Evolutionary conservation across 108 stramenopile genomes (phyloP).

Genomic region (Nitzschia palea): DNA sequence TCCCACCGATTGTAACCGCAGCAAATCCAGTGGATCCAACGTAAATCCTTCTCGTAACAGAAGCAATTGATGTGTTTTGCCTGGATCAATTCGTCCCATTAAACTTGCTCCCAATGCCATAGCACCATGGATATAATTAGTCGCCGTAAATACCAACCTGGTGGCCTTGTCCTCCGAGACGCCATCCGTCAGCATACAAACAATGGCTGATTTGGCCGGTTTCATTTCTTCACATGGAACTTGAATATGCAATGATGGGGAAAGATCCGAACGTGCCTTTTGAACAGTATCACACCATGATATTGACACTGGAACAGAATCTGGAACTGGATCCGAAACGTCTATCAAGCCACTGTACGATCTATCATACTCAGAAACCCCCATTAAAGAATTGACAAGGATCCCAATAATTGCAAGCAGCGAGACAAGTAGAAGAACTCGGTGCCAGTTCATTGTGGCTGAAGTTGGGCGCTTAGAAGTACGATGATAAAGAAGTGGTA

Average conservation of each 20-base stretch:
- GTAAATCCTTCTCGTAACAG: conserved; percentile 31
- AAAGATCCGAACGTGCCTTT: conserved; percentile 18
- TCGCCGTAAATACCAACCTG: conserved; percentile 23
- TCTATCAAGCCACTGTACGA: conserved; percentile 1
- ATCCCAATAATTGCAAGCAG: conserved; percentile 1
- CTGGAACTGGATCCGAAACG: too few relatives aligned
- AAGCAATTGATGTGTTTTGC: conserved; percentile 22
- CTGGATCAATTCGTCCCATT: conserved; percentile 18
- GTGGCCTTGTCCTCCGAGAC: conserved; percentile 26
- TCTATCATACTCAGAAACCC: conserved; percentile 12
- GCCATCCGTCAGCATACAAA: conserved; percentile 34
- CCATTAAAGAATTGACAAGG: conserved; percentile 1
- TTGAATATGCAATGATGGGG: conserved; percentile 10
- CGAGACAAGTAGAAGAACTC: conserved; percentile 9
- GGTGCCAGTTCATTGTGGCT: neutral
- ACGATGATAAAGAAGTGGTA: conserved; percentile 1
- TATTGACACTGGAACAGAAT: too few relatives aligned
- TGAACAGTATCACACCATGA: conserved; percentile 29
- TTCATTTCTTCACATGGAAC: conserved; percentile 37
- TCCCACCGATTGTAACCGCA: conserved; percentile 33
- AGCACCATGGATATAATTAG: conserved; percentile 37
- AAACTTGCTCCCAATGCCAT: conserved; percentile 35
- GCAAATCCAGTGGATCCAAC: conserved; percentile 11
- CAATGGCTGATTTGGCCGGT: conserved; percentile 38
- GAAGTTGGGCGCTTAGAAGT: neutral